Evolutionary conservation across 805 yeast genomes (phyloP).

Genomic region (Kodamaea leandrae): DNA sequence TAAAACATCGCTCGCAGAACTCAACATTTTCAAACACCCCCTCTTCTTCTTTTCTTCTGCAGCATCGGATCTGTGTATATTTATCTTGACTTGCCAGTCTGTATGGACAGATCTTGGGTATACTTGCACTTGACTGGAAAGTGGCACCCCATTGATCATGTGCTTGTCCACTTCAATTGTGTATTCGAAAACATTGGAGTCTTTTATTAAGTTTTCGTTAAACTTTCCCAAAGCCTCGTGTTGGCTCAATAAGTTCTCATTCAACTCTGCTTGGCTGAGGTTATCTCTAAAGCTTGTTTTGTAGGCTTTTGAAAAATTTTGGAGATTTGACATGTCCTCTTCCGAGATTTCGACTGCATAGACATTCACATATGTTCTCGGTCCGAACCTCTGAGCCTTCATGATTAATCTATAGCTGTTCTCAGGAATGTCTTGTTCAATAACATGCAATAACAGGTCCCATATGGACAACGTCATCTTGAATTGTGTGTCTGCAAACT

Average conservation of each 20-base stretch:
- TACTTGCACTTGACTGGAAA: constrained; percentile 14
- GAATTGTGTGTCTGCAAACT: constrained; percentile 69
- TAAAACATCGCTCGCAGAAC: constrained; percentile 1
- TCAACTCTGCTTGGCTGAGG: constrained; percentile 22
- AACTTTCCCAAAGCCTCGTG: constrained; percentile 23
- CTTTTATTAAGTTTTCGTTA: constrained; percentile 19
- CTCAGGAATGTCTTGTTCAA: constrained; percentile 26
- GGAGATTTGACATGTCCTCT: constrained; percentile 22
- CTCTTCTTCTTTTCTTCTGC: constrained; percentile 5
- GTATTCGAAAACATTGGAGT: constrained; percentile 23
- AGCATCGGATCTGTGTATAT: constrained; percentile 8
- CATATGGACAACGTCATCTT: constrained; percentile 31
- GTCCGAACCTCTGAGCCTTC: constrained; percentile 14
- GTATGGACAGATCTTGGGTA: constrained; percentile 24
- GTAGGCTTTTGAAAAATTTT: constrained; percentile 24
- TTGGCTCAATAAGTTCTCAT: constrained; percentile 23
- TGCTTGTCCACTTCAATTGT: constrained; percentile 20
- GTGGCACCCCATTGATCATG: constrained; percentile 17
- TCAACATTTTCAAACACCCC: constrained; percentile 10
- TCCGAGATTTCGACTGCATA: constrained; percentile 29
- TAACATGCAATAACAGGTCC: constrained; percentile 28
- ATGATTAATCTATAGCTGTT: constrained; percentile 30
- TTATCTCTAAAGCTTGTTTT: constrained; percentile 32
- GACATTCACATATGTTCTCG: constrained; percentile 19
- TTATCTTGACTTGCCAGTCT: constrained; percentile 23